A percentile compares a stretch with the other conserved stretches of the same genome.
Conservation (phyloP, 495 filamentous ascomycete species). For the Sordaria brevicollis region DNA sequence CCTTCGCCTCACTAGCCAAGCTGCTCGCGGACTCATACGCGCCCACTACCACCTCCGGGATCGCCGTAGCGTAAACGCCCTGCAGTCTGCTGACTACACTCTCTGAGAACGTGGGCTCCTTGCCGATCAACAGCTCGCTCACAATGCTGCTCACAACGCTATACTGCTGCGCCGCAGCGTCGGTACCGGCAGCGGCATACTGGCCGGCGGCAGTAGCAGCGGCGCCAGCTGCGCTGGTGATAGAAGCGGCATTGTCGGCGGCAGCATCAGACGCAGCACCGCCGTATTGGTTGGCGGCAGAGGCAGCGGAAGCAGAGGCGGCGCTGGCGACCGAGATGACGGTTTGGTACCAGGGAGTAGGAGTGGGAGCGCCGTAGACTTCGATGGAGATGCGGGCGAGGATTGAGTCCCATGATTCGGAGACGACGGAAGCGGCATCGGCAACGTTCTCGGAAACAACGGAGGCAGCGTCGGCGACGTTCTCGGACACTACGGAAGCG, state of each 20-base stretch:
- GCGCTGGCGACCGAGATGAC: slow-evolving; percentile 22
- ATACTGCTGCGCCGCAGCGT: slow-evolving; percentile 49
- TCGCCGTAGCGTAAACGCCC: slow-evolving; percentile 40
- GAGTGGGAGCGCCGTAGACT: slow-evolving; percentile 63
- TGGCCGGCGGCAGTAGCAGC: slow-evolving; percentile 17
- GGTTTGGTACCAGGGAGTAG: slow-evolving; percentile 44
- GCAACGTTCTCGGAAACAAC: slow-evolving; percentile 14
- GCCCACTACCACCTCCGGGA: background rate
- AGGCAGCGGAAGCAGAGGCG: slow-evolving; percentile 12
- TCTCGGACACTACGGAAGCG: slow-evolving; percentile 18
- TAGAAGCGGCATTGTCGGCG: slow-evolving; percentile 25
- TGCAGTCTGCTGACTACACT: slow-evolving; percentile 63
- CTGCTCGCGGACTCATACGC: slow-evolving; percentile 17
- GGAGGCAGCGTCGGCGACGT: slow-evolving; percentile 14
- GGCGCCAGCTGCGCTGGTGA: slow-evolving; percentile 33
- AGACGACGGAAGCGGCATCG: slow-evolving; percentile 28
- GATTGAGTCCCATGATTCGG: slow-evolving; percentile 53
- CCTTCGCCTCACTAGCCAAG: slow-evolving; percentile 26
- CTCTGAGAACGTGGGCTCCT: slow-evolving; percentile 75
- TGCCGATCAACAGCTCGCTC: slow-evolving; percentile 64
- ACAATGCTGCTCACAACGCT: slow-evolving; percentile 61
- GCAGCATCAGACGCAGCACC: slow-evolving; percentile 19
- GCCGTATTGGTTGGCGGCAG: slow-evolving; percentile 14
- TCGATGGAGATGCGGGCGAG: slow-evolving; percentile 58
- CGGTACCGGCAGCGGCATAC: slow-evolving; percentile 44